Base-by-base conservation (phyloP, 1,284 basidiomycete genomes). In the Coniferiporia sulphurascens region DNA sequence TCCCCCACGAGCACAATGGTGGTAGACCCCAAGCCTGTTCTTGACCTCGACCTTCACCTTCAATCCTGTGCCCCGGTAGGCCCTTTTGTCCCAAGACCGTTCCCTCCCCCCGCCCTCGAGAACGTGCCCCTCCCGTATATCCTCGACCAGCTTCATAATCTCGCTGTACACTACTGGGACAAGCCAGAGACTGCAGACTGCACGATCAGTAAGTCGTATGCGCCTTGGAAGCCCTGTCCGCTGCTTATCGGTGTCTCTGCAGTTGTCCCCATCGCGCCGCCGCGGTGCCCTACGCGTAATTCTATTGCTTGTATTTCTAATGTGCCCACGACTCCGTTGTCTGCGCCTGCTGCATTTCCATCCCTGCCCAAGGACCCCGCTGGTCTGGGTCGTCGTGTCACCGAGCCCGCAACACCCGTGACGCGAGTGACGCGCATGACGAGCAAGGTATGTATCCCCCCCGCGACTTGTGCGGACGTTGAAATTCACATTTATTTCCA, bases 121-220 rank as follows among this genome's bases (percentile, higher is more conserved):
- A 81, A 78, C 66, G 83, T 88, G 48, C 85, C 86, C 56, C 73
- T 81, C 64, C 84, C 86, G 68, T 89, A 88, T 66, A 85, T 88
- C 67, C 71, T 87, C 66, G 80, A 84, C 67, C 82, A 85, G 68
- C 80, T 91, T 53, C 84, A 80, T 69, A 74, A 73, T 66, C 75
- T 90, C 62, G 87, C 87, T 15, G 74, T 81, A 35, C 74, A 78
- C 56, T 87, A 85, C 71, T 90, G 86, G 85, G 79, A 85, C 67
- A 84, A 82, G 65, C 78, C 81, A 62, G 84, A 88, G 65, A 86
- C 84, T 0, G 79, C 89, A 19, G 85, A 90, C 71, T 89, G 86
- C 72, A 86, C 88, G 49, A 78, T 90, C 63, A 78, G 89, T 88
- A 66, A 59, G 84, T 74, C n/a, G 10, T 17, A 6, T 8, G 27